Base-by-base conservation (phyloP, 1,139 yeast species). In the Meyerozyma elateridarum region DNA sequence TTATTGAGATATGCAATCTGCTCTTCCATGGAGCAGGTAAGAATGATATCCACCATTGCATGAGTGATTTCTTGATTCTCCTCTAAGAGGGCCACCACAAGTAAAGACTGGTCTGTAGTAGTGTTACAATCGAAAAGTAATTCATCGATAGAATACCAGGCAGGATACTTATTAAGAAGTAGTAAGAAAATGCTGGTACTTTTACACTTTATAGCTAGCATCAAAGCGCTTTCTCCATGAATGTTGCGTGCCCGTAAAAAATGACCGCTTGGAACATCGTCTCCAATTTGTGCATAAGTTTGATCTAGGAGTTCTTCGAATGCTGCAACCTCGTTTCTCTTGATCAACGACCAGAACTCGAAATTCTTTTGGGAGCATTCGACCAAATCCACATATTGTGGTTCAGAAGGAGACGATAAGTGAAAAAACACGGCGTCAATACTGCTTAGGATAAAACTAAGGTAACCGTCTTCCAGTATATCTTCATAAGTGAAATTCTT, bases 361-460 rank as follows among this genome's bases (percentile, higher is more conserved):
- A 52, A 55, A 50, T 85, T 85, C 2, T 52, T 51, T 5, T 51
- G 52, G 0, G 91, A 78, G 6, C 64, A 53, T 0, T 44, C 42
- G 2, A 59, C 48, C 29, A 85, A 54, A 6, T 66, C 64, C 2
- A 48, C 39, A n/a, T 62, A 37, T 27, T 72, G 71, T 1, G 48
- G 42, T 1, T 44, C 46, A 27, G 64, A 61, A 8, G 54, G 54
- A 4, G 53, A 42, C 1, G 64, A 55, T 17, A 85, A 64, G 49
- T 83, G 93, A 38, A 61, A 75, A 6, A 87, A 48, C 0, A 87
- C 94, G 0, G 91, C 95, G 48, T 88, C 95, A 29, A 88, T 61
- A 8, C 95, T 85, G 33, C 95, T 81, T 20, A 88, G 45, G 17
- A 67, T 66, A 37, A 65, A 68, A 41, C 52, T 63, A 39, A 66